These are phyloP conservation scores for Terfezia boudieri DNA, from an alignment of 495 filamentous ascomycete genomes.

Conservation along the genomic window DNA sequence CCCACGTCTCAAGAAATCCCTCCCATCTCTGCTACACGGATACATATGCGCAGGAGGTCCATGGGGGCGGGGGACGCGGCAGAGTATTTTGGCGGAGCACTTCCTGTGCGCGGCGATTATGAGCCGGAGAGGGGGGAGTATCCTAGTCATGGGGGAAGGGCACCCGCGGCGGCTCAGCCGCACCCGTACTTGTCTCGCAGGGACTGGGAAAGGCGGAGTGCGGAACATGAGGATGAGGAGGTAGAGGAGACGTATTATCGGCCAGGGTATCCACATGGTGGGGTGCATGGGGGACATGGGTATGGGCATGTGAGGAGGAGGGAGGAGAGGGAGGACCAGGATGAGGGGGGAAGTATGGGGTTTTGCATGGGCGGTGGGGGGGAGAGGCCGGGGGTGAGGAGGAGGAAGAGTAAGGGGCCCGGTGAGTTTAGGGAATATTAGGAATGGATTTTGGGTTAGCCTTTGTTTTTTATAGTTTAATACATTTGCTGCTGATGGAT, in stretches of 20 bases:
- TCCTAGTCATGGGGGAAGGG: not conserved
- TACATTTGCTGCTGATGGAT: too few species aligned
- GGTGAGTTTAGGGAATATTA: not conserved
- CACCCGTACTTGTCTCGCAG: not conserved
- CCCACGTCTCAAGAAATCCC: not conserved
- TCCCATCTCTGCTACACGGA: not conserved
- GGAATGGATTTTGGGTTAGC: too few species aligned
- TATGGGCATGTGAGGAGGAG: not conserved
- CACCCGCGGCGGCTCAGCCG: not conserved
- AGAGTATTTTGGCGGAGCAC: not conserved
- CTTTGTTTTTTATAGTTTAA: too few species aligned
- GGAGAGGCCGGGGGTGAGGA: not conserved
- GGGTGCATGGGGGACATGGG: not conserved
- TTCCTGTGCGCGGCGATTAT: not conserved
- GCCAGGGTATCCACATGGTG: not conserved
- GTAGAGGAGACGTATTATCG: not conserved
- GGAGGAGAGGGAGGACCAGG: not conserved
- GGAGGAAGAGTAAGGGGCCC: not conserved
- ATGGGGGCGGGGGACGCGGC: not conserved
- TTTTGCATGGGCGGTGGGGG: not conserved
- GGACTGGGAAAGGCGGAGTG: not conserved
- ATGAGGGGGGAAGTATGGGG: not conserved
- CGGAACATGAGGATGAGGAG: not conserved
- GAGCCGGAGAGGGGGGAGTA: not conserved
- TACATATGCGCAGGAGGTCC: not conserved